Evolutionary conservation across 1,284 basidiomycete species (phyloP).

Genomic region (Prillingera fragicola): DNA sequence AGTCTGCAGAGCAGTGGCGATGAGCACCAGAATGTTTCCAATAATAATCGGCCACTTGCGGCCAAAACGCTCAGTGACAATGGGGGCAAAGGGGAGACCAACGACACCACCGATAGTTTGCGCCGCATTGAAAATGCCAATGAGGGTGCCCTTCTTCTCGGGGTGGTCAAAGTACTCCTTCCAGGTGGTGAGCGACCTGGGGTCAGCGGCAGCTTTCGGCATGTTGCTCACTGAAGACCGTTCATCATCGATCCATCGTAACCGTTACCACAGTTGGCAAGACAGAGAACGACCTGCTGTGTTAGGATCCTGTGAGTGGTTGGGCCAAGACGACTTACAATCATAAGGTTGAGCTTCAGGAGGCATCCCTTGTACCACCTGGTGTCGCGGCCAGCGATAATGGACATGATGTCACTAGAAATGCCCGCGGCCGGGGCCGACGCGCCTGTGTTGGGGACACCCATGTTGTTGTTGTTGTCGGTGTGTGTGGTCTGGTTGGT

Average conservation of each 20-base stretch:
- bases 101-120: constrained; percentile 18
- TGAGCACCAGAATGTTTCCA: constrained; percentile 48
- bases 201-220: not conserved
- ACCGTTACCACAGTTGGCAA: constrained; percentile 22
- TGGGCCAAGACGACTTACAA: constrained; percentile 6
- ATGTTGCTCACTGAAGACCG: constrained; percentile 11
- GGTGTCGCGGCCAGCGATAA: constrained; percentile 15
- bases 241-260: constrained; percentile 17
- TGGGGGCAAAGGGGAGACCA: constrained; percentile 23
- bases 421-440: not conserved
- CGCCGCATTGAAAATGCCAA: constrained; percentile 25
- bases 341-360: constrained; percentile 19
- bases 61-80: constrained; percentile 41
- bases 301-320: no score
- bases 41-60: constrained; percentile 44
- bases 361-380: constrained; percentile 22
- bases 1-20: constrained; percentile 48
- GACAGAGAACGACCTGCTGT: constrained; percentile 24
- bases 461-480: not conserved
- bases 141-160: constrained; percentile 7
- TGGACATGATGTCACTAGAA: constrained; percentile 1
- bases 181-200: constrained; percentile 16
- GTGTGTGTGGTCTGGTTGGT: no score
- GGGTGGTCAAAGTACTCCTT: constrained; percentile 14
- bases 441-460: not conserved